phyloP scores from a whole-genome alignment of 2,329 filamentous ascomycete genomes.

The Cercospora canescens region DNA sequence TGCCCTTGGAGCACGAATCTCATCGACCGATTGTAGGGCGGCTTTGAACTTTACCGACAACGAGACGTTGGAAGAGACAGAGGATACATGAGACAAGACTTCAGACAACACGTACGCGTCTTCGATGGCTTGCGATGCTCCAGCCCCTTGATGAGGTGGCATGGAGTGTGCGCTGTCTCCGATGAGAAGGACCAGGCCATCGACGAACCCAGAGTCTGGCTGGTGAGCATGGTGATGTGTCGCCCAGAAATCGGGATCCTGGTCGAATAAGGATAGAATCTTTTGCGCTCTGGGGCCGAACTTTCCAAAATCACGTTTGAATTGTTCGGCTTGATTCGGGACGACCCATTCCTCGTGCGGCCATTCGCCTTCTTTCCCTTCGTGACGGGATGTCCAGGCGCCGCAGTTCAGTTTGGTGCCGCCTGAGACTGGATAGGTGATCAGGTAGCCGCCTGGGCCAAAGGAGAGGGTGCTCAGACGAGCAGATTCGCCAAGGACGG shows the following conservation, averaged over 20 bases:
- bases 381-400: constrained; percentile 39
- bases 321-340: constrained; percentile 42
- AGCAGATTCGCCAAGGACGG: constrained; percentile 30
- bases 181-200: constrained; percentile 56
- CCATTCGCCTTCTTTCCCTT: constrained; percentile 38
- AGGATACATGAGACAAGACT: constrained; percentile 12
- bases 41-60: constrained; percentile 5
- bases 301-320: constrained; percentile 40
- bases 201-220: constrained; percentile 31
- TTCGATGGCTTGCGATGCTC: constrained; percentile 59
- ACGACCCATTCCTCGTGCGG: constrained; percentile 42
- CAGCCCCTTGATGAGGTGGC: constrained; percentile 64
- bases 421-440: constrained; percentile 63
- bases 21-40: constrained; percentile 24
- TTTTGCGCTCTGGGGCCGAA: constrained; percentile 45
- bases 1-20: constrained; percentile 22
- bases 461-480: constrained; percentile 33
- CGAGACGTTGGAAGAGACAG: background rate
- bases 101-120: constrained; percentile 48
- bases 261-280: constrained; percentile 41
- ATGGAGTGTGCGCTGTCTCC: constrained; percentile 68
- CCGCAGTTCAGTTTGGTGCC: constrained; percentile 59
- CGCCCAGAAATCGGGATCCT: constrained; percentile 49
- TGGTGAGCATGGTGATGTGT: constrained; percentile 45
- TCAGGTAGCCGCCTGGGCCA: constrained; percentile 57